These are phyloP conservation scores for Luffa aegyptiaca DNA, from an alignment of 306 rosid genomes.

Conservation along the genomic window DNA sequence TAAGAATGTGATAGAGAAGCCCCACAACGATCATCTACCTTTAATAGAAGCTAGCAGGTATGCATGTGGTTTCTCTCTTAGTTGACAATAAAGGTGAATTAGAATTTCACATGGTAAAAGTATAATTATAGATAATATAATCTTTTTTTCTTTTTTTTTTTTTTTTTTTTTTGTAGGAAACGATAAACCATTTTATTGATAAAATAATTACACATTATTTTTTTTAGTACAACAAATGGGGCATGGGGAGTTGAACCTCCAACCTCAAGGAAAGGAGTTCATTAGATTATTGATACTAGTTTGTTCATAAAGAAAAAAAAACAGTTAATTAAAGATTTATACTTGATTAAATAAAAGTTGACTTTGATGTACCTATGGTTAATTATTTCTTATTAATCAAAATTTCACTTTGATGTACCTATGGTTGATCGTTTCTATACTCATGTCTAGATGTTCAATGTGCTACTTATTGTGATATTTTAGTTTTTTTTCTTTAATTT, in stretches of 20 bases:
- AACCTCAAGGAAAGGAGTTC: too few species aligned
- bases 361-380: not conserved
- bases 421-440: not conserved
- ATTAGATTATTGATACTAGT: not conserved
- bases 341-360: not conserved
- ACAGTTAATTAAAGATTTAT: not conserved
- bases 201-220: too few species aligned
- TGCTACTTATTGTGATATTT: not conserved
- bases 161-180: too few species aligned
- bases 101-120: not conserved
- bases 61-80: slow-evolving; percentile 1
- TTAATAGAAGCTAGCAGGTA: slow-evolving; percentile 98
- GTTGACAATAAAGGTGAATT: not conserved
- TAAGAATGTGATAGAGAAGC: slow-evolving; percentile 94
- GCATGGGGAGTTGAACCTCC: too few species aligned
- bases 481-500: too few species aligned
- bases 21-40: slow-evolving; percentile 86
- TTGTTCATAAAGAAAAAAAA: not conserved
- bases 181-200: too few species aligned
- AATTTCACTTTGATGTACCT: not conserved
- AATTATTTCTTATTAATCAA: too few species aligned
- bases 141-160: too few species aligned
- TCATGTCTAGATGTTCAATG: not conserved
- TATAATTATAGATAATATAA: not conserved
- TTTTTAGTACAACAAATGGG: too few species aligned